A percentile compares a stretch with the other conserved stretches of the same genome.
phyloP scores from a whole-genome alignment of 179 eudicot species.

The Spinacia oleracea region DNA sequence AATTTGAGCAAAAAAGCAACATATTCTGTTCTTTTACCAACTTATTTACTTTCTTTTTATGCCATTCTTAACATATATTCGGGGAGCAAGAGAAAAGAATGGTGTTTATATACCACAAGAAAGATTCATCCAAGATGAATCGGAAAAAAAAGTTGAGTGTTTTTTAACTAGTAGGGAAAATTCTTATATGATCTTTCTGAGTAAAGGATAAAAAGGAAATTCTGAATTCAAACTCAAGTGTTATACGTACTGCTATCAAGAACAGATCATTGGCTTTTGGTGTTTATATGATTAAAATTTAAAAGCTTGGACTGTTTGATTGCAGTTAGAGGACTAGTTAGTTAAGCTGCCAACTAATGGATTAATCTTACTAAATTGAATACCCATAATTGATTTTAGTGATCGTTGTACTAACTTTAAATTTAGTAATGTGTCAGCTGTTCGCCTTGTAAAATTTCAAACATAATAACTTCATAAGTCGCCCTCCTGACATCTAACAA shows the following conservation, averaged over 20 bases:
- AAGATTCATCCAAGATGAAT: conserved; percentile 76
- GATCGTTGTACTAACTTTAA: too few species aligned
- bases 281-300: too few species aligned
- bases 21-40: neutral
- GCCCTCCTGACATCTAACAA: too few species aligned
- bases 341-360: neutral
- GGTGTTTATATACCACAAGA: conserved; percentile 81
- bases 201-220: neutral
- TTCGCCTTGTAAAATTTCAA: too few species aligned
- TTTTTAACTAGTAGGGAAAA: neutral
- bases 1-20: neutral
- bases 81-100: conserved; percentile 90
- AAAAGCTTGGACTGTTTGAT: neutral
- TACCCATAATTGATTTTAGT: too few species aligned
- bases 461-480: too few species aligned
- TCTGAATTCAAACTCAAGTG: neutral
- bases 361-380: too few species aligned
- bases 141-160: conserved; percentile 69
- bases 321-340: neutral
- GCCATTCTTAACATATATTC: conserved; percentile 47
- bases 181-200: neutral
- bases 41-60: neutral
- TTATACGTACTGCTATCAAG: too few species aligned
- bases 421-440: too few species aligned
- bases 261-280: neutral